Percentiles rank a stretch among this genome's conserved stretches.
These are phyloP conservation scores for Coelastrella sp. DNA, from an alignment of 139 green algal species.

Conservation along the genomic window DNA sequence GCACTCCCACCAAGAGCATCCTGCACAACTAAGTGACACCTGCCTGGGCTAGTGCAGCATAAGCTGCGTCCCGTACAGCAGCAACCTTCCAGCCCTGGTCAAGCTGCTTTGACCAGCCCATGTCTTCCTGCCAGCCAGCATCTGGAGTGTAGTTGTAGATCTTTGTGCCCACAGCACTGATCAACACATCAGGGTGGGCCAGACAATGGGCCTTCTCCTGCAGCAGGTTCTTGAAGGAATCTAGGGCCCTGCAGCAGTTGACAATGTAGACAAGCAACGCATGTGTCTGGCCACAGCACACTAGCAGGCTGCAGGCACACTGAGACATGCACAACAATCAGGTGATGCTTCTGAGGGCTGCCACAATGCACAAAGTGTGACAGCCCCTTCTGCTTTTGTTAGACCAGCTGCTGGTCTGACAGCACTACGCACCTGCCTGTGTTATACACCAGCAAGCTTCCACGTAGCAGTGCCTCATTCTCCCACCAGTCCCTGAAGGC, in stretches of 20 bases:
- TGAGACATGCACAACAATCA: background rate
- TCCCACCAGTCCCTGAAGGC: constrained; percentile 87
- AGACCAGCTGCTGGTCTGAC: background rate
- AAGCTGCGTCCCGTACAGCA: constrained; percentile 73
- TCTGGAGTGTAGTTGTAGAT: constrained; percentile 44
- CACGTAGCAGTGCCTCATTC: constrained; percentile 66
- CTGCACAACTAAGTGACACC: background rate
- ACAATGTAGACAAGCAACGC: no score
- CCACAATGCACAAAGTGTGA: no score
- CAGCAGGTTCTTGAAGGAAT: constrained; percentile 59
- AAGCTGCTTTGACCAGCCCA: constrained; percentile 64
- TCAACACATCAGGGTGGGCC: constrained; percentile 81
- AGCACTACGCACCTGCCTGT: constrained; percentile 72
- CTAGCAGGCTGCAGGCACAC: background rate
- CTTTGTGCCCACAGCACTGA: constrained; percentile 87
- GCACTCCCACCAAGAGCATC: background rate
- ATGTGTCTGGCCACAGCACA: background rate
- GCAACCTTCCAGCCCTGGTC: constrained; percentile 77
- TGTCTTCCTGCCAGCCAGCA: constrained; percentile 71
- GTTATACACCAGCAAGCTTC: constrained; percentile 65
- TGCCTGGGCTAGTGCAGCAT: constrained; percentile 69
- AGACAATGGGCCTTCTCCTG: constrained; percentile 72
- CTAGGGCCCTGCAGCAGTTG: constrained; percentile 48
- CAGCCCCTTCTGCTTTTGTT: background rate
- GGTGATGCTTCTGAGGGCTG: no score